phyloP scores from a whole-genome alignment of 257 asterid species.

The Dorcoceras hygrometricum region DNA sequence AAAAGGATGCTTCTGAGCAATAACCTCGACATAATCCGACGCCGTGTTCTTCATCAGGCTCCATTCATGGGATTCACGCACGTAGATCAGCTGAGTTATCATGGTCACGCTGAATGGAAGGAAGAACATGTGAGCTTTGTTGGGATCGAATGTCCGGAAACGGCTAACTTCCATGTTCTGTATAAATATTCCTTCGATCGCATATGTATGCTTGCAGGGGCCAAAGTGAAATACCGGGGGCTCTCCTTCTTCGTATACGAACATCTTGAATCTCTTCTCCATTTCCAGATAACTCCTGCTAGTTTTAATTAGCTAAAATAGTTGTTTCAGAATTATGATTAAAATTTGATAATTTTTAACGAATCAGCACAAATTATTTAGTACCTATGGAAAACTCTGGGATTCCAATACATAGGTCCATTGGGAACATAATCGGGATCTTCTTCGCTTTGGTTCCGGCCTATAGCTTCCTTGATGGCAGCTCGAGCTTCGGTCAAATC shows the following conservation, averaged over 20 bases:
- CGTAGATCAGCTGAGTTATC: slow-evolving; percentile 46
- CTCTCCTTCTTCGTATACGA: slow-evolving; percentile 68
- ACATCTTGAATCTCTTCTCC: slow-evolving; percentile 60
- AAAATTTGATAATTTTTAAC: too few relatives aligned
- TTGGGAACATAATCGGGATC: slow-evolving; percentile 48
- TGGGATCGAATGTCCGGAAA: slow-evolving; percentile 50
- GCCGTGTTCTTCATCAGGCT: slow-evolving; percentile 38
- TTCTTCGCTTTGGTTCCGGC: slow-evolving; percentile 25
- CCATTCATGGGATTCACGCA: slow-evolving; percentile 53
- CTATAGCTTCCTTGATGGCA: slow-evolving; percentile 36
- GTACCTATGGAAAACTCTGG: slow-evolving; percentile 58
- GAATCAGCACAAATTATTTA: too few relatives aligned
- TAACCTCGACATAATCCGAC: slow-evolving; percentile 31
- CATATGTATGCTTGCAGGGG: slow-evolving; percentile 61
- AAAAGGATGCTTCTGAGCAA: slow-evolving; percentile 47
- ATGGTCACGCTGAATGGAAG: slow-evolving; percentile 63
- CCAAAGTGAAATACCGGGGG: slow-evolving; percentile 73
- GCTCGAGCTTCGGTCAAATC: slow-evolving; percentile 49
- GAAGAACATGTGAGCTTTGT: slow-evolving; percentile 57
- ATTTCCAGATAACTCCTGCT: slow-evolving; percentile 65
- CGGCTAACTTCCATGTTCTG: slow-evolving; percentile 45
- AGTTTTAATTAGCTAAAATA: neutral
- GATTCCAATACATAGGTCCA: slow-evolving; percentile 64
- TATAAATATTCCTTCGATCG: slow-evolving; percentile 64
- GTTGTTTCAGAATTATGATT: too few relatives aligned